A percentile compares a stretch with the other conserved stretches of the same genome.
Evolutionary conservation across 768 basidiomycete species (phyloP).

Genomic region (Phylloporus arenicola): DNA sequence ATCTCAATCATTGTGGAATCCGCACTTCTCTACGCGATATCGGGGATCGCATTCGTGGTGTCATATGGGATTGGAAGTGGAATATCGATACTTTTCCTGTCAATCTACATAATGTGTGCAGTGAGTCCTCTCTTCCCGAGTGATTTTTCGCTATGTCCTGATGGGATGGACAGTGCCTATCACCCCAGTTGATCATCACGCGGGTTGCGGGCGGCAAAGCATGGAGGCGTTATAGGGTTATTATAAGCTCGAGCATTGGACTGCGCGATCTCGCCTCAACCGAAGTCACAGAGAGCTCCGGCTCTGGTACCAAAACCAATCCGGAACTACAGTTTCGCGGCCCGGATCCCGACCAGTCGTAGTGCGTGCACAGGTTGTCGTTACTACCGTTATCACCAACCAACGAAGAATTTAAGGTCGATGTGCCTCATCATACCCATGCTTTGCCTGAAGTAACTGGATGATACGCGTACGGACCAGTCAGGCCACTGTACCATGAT

Average conservation of each 20-base stretch:
- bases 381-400: no score
- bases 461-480: neutral
- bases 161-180: slow-evolving; percentile 7
- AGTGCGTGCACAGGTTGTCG: neutral
- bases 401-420: no score
- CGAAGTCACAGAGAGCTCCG: neutral
- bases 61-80: neutral
- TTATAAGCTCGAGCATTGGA: neutral
- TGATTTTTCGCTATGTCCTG: neutral
- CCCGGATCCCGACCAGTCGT: neutral
- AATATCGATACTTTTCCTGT: neutral
- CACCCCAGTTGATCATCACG: slow-evolving; percentile 10
- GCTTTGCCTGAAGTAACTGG: neutral
- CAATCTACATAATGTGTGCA: neutral
- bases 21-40: neutral
- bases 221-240: neutral
- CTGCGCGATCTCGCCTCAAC: neutral
- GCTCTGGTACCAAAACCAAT: neutral
- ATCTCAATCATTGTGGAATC: neutral
- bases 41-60: neutral
- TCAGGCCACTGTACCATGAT: neutral
- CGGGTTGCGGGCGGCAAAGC: slow-evolving; percentile 7
- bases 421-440: no score
- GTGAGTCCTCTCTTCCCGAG: neutral
- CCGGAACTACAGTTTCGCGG: neutral